Conservation (phyloP, 2,329 filamentous ascomycete genomes). For the Fusarium scirpi region DNA sequence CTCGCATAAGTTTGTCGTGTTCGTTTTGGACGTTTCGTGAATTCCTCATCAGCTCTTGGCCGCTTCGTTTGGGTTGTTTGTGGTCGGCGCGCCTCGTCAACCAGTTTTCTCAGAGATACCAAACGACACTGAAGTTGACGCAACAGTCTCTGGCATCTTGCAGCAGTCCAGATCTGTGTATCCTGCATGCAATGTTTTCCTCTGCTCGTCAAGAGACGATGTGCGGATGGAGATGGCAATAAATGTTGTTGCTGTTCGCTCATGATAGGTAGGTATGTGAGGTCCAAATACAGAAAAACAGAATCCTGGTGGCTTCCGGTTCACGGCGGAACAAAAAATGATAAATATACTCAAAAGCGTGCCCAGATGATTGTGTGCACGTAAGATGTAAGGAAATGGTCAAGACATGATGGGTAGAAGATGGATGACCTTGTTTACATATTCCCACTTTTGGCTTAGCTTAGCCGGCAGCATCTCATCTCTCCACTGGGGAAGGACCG, state of each 20-base stretch:
- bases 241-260: not conserved
- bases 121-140: slow-evolving; percentile 61
- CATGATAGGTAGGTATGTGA: slow-evolving; percentile 14
- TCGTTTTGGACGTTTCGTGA: slow-evolving; percentile 42
- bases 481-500: slow-evolving; percentile 20
- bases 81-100: slow-evolving; percentile 37
- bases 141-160: slow-evolving; percentile 60
- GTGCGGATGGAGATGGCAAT: slow-evolving; percentile 30
- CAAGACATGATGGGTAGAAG: not conserved
- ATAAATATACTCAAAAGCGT: not conserved
- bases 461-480: not conserved
- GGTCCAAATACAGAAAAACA: not conserved
- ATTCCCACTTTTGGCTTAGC: slow-evolving; percentile 48
- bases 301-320: not conserved
- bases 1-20: slow-evolving; percentile 49
- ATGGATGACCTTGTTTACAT: slow-evolving; percentile 48
- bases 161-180: slow-evolving; percentile 60
- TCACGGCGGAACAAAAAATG: not conserved
- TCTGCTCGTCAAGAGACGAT: slow-evolving; percentile 16
- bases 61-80: slow-evolving; percentile 41
- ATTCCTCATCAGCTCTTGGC: slow-evolving; percentile 7
- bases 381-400: not conserved
- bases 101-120: slow-evolving; percentile 54
- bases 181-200: slow-evolving; percentile 22
- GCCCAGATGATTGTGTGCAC: not conserved